Evolutionary conservation across 495 filamentous ascomycete species (phyloP).

Genomic region (Xylaria venustula): DNA sequence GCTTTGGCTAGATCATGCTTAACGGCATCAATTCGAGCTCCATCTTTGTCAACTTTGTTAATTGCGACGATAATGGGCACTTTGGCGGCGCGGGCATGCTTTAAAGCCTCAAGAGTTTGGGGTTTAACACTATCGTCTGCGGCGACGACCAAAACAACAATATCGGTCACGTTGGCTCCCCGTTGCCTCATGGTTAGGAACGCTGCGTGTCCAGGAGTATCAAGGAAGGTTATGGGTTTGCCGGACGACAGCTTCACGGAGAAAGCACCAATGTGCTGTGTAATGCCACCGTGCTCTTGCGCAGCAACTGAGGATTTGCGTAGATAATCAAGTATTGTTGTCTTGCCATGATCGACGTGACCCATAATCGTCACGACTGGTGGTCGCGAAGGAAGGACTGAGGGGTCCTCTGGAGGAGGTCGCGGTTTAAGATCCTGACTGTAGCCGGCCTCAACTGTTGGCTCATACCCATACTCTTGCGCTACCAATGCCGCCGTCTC

Average conservation of each 20-base stretch:
- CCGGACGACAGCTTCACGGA: conserved; percentile 82
- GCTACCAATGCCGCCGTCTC: conserved; percentile 91
- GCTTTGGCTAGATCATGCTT: conserved; percentile 84
- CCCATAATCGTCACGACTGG: conserved; percentile 99
- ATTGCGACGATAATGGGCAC: conserved; percentile 98
- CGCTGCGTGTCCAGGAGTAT: conserved; percentile 94
- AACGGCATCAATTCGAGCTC: conserved; percentile 73
- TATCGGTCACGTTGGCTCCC: conserved; percentile 94
- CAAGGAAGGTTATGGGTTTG: conserved; percentile 91
- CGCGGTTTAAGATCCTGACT: conserved; percentile 71
- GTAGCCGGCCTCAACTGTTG: conserved; percentile 69
- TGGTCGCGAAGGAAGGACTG: conserved; percentile 68
- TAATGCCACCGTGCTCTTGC: conserved; percentile 94
- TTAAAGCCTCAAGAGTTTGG: conserved; percentile 94
- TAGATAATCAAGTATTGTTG: conserved; percentile 90
- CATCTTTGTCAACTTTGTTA: conserved; percentile 92
- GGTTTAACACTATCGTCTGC: conserved; percentile 98
- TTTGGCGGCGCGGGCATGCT: conserved; percentile 84
- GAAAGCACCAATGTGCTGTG: conserved; percentile 99
- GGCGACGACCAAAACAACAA: conserved; percentile 93
- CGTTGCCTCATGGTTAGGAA: conserved; percentile 95
- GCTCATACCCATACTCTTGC: conserved; percentile 89
- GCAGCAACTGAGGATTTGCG: conserved; percentile 89
- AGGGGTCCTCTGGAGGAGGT: conserved; percentile 68
- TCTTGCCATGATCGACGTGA: conserved; percentile 98